Base-by-base conservation (phyloP, 352 stramenopile species). In the Phytopythium oedochilum region DNA sequence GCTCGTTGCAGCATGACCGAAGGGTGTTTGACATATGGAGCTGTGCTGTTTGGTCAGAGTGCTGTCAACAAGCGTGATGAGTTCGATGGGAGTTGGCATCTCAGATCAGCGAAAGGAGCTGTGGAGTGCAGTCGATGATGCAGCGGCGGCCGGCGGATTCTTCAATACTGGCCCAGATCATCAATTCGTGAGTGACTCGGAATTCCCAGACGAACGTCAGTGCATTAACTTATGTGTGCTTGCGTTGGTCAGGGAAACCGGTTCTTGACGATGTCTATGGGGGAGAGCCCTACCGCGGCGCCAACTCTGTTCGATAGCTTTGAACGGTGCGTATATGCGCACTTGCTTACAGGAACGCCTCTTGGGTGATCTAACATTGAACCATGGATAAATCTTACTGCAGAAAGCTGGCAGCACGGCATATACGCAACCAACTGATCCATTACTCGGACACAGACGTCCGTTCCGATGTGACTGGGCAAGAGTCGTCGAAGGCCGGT, bases 1-100 rank as follows among this genome's bases (percentile, higher is more conserved):
- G 9, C 42, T 39, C 12, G 35, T 18, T 15, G 12, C 12, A 1
- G 28, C n/a, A 25, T 25, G 23, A 53, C 5, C 29, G 31, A 22
- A 22, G 1, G 20, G 31, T 40, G 49, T 50, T 61, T 17, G 65
- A 46, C 14, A 29, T 49, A 31, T 10, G 18, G 23, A 10, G n/a
- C 4, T 20, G 22, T 23, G 15, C 20, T 35, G 47, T 18, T 44
- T 6, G 34, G 18, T 29, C 22, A 78, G 69, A 40, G 49, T 66
- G 3, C 71, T 64, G 43, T 64, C 60, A 12, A 58, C 56, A 29
- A 47, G 56, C 12, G 53, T 75, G 26, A 65, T 75, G 25, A 54
- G 23, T 45, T 7, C 40, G 11, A 46, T 78, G 17, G 69, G 69
- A 11, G 69, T 64, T 59, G 66, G 63, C 11, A 69, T 78, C 42